Evolutionary conservation across 192 early-diverging fungal species (phyloP).

Genomic region (Podila clonocystis): DNA sequence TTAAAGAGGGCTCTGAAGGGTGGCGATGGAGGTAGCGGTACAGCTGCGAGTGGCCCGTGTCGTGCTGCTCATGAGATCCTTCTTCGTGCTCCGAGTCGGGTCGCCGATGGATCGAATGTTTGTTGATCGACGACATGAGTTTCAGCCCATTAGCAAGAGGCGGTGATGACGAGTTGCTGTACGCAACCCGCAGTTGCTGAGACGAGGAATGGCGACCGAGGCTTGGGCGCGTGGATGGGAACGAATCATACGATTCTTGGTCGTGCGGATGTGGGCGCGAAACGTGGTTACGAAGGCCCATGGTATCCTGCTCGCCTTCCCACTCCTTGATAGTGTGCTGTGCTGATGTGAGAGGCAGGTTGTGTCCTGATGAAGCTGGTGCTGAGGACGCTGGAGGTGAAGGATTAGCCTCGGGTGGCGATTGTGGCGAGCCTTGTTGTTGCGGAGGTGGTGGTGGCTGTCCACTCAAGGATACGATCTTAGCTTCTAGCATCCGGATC

Average conservation of each 20-base stretch:
- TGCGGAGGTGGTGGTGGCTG: background rate
- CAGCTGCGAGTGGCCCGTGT: background rate
- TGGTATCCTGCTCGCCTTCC: conserved; percentile 7
- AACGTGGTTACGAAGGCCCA: background rate
- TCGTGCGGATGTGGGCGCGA: background rate
- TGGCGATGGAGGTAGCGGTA: conserved; percentile 9
- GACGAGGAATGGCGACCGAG: conserved; percentile 10
- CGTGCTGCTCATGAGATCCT: background rate
- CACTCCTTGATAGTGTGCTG: conserved; percentile 4
- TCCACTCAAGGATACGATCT: background rate
- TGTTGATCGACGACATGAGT: background rate
- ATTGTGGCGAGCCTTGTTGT: conserved; percentile 2
- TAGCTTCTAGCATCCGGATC: conserved; percentile 20
- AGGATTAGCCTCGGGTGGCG: background rate
- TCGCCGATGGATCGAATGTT: background rate
- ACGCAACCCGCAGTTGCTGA: background rate
- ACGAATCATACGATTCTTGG: conserved; percentile 13
- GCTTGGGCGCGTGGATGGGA: conserved; percentile 14
- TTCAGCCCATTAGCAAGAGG: background rate
- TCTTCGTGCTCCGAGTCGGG: background rate
- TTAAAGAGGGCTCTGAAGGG: conserved; percentile 18
- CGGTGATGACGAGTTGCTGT: background rate
- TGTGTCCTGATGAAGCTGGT: background rate
- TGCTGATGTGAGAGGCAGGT: background rate
- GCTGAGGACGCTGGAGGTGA: background rate